Percentiles rank a stretch among this genome's conserved stretches.
phyloP scores from a whole-genome alignment of 345 rosid species.

The Bretschneidera sinensis region DNA sequence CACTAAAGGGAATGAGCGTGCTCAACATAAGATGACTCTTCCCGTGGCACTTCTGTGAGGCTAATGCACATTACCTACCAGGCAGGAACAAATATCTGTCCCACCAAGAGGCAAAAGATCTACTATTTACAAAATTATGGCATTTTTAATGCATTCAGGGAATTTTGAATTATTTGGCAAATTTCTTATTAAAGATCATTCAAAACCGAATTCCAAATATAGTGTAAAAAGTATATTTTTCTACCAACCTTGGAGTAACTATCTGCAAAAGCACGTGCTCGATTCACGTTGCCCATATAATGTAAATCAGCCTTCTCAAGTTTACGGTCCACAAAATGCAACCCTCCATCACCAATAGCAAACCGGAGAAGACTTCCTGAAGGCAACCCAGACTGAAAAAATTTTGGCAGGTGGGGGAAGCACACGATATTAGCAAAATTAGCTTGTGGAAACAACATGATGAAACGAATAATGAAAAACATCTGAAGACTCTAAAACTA shows the following conservation, averaged over 20 bases:
- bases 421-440: not conserved
- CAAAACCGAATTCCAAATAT: not conserved
- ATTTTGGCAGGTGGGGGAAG: conserved; percentile 6
- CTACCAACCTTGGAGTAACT: conserved; percentile 86
- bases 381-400: conserved; percentile 56
- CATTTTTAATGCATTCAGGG: too few relatives aligned
- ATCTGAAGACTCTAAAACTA: not conserved
- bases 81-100: not conserved
- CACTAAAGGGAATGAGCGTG: too few relatives aligned
- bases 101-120: not conserved
- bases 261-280: conserved; percentile 85
- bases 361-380: conserved; percentile 69
- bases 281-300: conserved; percentile 59
- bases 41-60: too few relatives aligned
- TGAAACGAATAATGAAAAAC: not conserved
- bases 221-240: not conserved
- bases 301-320: conserved; percentile 76
- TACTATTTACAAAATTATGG: too few relatives aligned
- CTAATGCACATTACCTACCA: not conserved
- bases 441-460: not conserved
- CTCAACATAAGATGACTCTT: too few relatives aligned
- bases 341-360: conserved; percentile 66
- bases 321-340: conserved; percentile 72
- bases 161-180: too few relatives aligned
- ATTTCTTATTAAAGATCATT: not conserved